A percentile compares a stretch with the other conserved stretches of the same genome.
These are phyloP conservation scores for Chaetothyriales sp. DNA, from an alignment of 2,329 filamentous ascomycete species.

Conservation along the genomic window DNA sequence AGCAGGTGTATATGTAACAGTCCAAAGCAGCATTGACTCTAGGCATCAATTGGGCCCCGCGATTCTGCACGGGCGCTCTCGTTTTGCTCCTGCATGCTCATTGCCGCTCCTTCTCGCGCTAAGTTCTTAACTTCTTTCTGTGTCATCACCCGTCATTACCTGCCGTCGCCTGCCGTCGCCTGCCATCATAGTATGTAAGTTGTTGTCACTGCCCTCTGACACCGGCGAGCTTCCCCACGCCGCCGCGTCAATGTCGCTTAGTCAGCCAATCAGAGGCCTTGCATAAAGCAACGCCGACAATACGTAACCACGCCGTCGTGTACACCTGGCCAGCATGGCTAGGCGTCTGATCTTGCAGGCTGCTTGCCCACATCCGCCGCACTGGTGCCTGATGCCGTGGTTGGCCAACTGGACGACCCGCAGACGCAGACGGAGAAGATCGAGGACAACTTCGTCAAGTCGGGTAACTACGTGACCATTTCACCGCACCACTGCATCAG, in stretches of 20 bases:
- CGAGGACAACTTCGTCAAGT: constrained; percentile 60
- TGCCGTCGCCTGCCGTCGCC: background rate
- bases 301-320: background rate
- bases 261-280: background rate
- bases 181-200: background rate
- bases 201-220: background rate
- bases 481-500: constrained; percentile 65
- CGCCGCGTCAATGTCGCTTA: background rate
- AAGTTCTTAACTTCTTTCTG: background rate
- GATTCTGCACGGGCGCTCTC: no score
- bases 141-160: no score
- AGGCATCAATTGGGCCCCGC: no score
- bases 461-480: constrained; percentile 74
- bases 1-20: no score
- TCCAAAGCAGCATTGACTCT: no score
- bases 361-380: background rate
- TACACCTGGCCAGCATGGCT: background rate
- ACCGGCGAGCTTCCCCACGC: background rate
- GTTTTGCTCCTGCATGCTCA: no score
- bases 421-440: constrained; percentile 92
- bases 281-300: background rate
- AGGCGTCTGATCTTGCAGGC: background rate
- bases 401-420: constrained; percentile 50
- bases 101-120: background rate
- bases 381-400: constrained; percentile 40